Conservation (phyloP, 179 eudicot genomes). For the Heliamphora ciliata region DNA sequence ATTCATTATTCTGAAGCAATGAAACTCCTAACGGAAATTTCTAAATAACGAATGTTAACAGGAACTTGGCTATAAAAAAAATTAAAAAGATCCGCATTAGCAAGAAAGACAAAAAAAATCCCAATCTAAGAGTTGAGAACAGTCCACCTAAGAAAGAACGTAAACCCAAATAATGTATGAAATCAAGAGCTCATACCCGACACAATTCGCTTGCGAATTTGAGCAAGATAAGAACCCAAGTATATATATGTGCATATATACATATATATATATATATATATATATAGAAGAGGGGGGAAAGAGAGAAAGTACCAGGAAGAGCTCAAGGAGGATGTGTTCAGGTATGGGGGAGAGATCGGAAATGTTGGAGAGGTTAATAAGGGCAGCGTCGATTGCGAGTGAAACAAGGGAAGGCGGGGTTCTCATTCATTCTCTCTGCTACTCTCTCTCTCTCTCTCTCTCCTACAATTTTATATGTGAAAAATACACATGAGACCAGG, state of each 20-base stretch:
- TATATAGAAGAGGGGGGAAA: constrained; percentile 7
- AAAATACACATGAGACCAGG: no score
- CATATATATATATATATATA: not conserved
- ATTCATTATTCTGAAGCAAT: not conserved
- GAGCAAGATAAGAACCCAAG: not conserved
- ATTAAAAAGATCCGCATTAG: not conserved
- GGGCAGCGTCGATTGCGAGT: constrained; percentile 59
- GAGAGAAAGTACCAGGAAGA: constrained; percentile 40
- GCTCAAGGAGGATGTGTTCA: constrained; percentile 64
- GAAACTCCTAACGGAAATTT: not conserved
- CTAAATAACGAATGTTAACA: not conserved
- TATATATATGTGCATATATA: not conserved
- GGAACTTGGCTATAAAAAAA: not conserved
- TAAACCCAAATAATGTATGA: not conserved
- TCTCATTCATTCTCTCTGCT: constrained; percentile 41
- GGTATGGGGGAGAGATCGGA: constrained; percentile 70
- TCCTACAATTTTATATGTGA: no score
- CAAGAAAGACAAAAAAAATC: not conserved
- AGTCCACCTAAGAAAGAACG: not conserved
- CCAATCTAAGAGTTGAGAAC: not conserved
- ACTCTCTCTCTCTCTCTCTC: constrained; percentile 11
- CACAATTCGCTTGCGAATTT: not conserved
- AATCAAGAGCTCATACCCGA: constrained; percentile 8
- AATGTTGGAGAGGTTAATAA: constrained; percentile 43
- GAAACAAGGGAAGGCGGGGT: constrained; percentile 63